Evolutionary conservation across 2,329 filamentous ascomycete species (phyloP).

Genomic region (Xylaria arbuscula): DNA sequence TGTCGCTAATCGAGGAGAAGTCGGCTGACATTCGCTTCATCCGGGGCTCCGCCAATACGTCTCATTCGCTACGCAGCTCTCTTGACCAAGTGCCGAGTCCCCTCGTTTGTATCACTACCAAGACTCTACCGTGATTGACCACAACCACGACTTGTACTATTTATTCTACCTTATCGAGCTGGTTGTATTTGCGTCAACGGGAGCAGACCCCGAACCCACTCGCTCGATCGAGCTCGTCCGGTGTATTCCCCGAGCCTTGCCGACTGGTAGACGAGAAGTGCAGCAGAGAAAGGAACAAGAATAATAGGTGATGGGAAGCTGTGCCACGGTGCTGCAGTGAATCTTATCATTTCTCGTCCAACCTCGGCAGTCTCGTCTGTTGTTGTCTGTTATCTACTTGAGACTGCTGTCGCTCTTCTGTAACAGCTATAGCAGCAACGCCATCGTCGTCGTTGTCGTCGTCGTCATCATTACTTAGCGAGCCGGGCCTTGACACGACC

Average conservation of each 20-base stretch:
- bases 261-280: neutral
- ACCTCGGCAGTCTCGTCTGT: neutral
- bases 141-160: neutral
- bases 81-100: neutral
- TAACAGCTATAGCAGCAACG: neutral
- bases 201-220: neutral
- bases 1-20: neutral
- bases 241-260: neutral
- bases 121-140: neutral
- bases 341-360: neutral
- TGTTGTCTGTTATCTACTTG: too few species aligned
- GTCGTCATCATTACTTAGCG: too few species aligned
- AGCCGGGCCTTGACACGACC: neutral
- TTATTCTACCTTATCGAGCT: neutral
- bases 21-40: conserved; percentile 1
- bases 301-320: conserved; percentile 10
- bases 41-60: neutral
- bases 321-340: conserved; percentile 10
- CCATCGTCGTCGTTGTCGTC: neutral
- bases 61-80: neutral
- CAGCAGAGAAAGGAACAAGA: neutral
- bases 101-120: neutral
- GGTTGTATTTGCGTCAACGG: neutral
- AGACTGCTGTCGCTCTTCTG: neutral
- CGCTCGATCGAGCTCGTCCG: neutral